Conservation (phyloP, 164 flowering plant species). For the Hamamelis virginiana region DNA sequence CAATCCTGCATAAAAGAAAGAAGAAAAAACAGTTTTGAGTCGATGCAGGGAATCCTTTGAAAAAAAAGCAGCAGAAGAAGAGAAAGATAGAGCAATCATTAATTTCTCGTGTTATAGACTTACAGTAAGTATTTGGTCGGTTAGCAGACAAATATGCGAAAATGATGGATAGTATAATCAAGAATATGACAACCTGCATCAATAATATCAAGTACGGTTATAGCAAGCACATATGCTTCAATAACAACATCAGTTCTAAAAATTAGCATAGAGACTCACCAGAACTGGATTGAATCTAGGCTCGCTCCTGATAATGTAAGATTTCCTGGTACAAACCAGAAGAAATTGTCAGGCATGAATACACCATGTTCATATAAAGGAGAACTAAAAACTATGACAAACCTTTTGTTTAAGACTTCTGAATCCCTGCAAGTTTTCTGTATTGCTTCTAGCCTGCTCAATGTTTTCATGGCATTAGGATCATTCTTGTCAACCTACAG, state of each 20-base stretch:
- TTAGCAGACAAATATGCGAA: slow-evolving; percentile 36
- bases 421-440: slow-evolving; percentile 67
- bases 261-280: slow-evolving; percentile 26
- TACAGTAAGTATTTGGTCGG: slow-evolving; percentile 21
- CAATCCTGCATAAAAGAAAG: neutral
- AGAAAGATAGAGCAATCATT: neutral
- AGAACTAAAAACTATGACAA: neutral
- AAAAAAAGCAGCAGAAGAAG: no score
- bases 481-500: slow-evolving; percentile 66
- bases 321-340: slow-evolving; percentile 39
- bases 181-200: slow-evolving; percentile 39
- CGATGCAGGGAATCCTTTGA: neutral
- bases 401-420: slow-evolving; percentile 61
- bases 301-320: slow-evolving; percentile 37
- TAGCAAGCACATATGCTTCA: slow-evolving; percentile 6
- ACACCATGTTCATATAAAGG: neutral
- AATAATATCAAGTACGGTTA: neutral
- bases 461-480: slow-evolving; percentile 61
- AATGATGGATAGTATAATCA: slow-evolving; percentile 42
- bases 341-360: neutral
- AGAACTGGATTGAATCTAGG: slow-evolving; percentile 30
- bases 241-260: neutral
- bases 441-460: slow-evolving; percentile 53
- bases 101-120: slow-evolving; percentile 10
- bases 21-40: neutral